Evolutionary conservation across 495 filamentous ascomycete species (phyloP).

Genomic region (Patellaria atrata): DNA sequence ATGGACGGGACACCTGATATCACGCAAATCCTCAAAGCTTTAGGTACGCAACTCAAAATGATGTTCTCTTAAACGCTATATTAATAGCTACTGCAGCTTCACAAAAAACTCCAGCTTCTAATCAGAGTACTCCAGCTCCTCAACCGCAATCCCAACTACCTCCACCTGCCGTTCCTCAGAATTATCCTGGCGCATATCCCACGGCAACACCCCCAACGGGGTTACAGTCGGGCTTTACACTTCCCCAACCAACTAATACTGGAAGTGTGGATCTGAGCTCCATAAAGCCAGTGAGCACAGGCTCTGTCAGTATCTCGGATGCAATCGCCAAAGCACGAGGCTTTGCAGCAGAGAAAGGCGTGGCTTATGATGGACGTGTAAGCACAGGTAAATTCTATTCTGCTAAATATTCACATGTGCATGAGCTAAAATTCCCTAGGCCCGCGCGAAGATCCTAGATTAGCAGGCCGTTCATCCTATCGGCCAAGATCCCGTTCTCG

Average conservation of each 20-base stretch:
- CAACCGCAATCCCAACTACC: conserved; percentile 31
- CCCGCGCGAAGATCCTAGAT: conserved; percentile 28
- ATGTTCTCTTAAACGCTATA: too few relatives aligned
- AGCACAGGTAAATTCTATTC: conserved; percentile 22
- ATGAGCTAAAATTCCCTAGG: conserved; percentile 1
- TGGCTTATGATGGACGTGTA: conserved; percentile 28
- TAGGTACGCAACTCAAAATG: conserved; percentile 8
- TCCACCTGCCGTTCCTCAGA: conserved; percentile 27
- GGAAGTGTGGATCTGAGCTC: conserved; percentile 60
- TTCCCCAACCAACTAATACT: conserved; percentile 53
- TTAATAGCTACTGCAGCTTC: too few relatives aligned
- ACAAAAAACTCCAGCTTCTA: too few relatives aligned
- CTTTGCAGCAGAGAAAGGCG: conserved; percentile 55
- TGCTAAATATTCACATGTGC: not conserved
- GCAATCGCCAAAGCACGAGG: conserved; percentile 60
- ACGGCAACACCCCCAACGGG: conserved; percentile 29
- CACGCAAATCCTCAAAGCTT: conserved; percentile 12
- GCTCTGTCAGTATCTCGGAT: conserved; percentile 57
- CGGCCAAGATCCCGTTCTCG: conserved; percentile 53
- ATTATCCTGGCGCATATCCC: conserved; percentile 20
- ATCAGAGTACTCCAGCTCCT: too few relatives aligned
- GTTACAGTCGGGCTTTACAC: conserved; percentile 31
- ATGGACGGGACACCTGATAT: conserved; percentile 16
- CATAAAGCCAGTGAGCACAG: conserved; percentile 58
- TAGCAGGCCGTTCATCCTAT: conserved; percentile 35